Evolutionary conservation across 2,329 filamentous ascomycete species (phyloP), one percentile per base, ranked within the genome.

Genomic region (Xylaria sp.): DNA sequence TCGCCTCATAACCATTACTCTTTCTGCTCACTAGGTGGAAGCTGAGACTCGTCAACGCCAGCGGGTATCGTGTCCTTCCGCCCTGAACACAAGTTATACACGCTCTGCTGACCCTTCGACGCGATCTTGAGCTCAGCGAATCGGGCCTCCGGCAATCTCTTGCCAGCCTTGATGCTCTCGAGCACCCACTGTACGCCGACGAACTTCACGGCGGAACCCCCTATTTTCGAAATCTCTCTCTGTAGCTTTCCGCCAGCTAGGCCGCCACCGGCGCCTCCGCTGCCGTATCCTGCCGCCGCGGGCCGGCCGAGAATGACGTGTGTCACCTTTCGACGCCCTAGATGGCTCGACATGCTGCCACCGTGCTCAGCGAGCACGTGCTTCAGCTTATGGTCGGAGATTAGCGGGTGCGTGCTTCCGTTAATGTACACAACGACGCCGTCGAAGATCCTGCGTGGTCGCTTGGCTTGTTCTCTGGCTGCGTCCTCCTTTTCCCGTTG

Each of bases 321-420:
- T 41, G 94, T 97, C 73, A 97, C 93, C 60, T 86, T 87, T 46
- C 89, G 87, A 54, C 93, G 88, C 10, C 89, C 91, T 10, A 97
- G 87, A 67, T 89, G 86, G 44, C 94, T 86, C 3, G 92, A 91
- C 73, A 93, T 84, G 51, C 82, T 84, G 0, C 89, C 95, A 23
- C 94, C 95, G 77, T 97, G 89, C 66, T 89, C 85, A 5, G 87
- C 88, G 46, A 98, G 86, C 18, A 97, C 80, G 65, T 90, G 90
- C 83, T 96, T 97, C 66, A 98, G 87, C 78, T 89, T 92, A 82
- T 97, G 92, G 80, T 98, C 94, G 15, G 93, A 97, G 70, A 97
- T 87, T 28, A 89, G 80, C 1, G 94, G 94, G 69, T 90, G 87
- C 1, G 94, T 97, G 73, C 92, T 94, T 69, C 94, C 94, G 80